Conservation (phyloP, 164 flowering plant species). For the Chimonanthus praecox region DNA sequence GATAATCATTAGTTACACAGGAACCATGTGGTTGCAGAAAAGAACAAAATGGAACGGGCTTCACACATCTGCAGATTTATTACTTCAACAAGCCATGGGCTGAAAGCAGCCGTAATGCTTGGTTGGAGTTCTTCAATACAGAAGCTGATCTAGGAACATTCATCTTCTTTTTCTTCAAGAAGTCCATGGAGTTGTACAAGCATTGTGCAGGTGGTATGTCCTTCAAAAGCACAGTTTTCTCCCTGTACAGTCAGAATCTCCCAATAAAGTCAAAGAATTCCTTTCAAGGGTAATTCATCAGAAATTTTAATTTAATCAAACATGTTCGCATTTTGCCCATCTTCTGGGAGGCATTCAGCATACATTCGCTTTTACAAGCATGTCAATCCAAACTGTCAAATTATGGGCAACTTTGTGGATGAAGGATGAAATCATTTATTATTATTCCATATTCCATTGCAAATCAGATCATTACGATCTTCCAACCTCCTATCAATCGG, state of each 20-base stretch:
- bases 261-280: neutral
- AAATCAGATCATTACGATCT: neutral
- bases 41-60: neutral
- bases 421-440: neutral
- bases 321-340: neutral
- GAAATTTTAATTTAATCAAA: neutral
- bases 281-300: too few relatives aligned
- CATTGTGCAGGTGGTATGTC: constrained; percentile 63
- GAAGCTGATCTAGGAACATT: constrained; percentile 68
- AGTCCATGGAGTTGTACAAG: constrained; percentile 58
- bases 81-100: constrained; percentile 41
- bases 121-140: constrained; percentile 68
- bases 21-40: too few relatives aligned
- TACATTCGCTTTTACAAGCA: neutral
- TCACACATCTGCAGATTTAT: constrained; percentile 12
- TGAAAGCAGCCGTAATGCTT: constrained; percentile 73
- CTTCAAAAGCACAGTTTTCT: constrained; percentile 50
- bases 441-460: neutral
- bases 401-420: neutral
- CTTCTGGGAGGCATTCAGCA: neutral
- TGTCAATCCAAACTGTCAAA: neutral
- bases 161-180: constrained; percentile 71
- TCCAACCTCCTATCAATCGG: neutral
- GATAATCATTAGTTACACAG: neutral
- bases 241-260: constrained; percentile 38